phyloP scores from a whole-genome alignment of 306 rosid species.

The Lagenaria siceraria region DNA sequence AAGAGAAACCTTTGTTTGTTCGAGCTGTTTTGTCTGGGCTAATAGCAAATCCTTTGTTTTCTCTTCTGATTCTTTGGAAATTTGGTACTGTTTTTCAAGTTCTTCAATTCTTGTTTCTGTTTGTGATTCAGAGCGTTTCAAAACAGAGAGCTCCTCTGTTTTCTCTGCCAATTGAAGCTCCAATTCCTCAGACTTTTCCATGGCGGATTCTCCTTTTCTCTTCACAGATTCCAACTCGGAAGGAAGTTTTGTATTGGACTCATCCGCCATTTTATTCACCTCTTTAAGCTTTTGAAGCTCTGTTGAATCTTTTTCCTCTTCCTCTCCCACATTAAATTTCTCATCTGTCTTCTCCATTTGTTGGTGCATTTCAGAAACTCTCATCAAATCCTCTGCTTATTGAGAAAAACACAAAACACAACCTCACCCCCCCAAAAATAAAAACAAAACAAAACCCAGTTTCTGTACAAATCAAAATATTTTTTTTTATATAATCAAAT shows the following conservation, averaged over 20 bases:
- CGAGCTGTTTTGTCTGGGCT: constrained; percentile 48
- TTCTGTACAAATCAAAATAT: background rate
- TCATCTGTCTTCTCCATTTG: background rate
- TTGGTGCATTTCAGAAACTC: background rate
- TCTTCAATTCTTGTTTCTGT: constrained; percentile 23
- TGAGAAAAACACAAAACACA: background rate
- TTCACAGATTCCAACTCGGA: constrained; percentile 21
- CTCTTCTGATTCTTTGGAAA: constrained; percentile 39
- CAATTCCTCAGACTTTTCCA: background rate
- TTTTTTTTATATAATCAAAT: background rate
- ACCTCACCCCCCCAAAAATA: background rate
- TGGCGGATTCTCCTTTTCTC: background rate
- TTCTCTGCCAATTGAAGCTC: background rate
- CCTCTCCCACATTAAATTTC: constrained; percentile 18
- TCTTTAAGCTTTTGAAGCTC: constrained; percentile 20
- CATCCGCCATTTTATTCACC: constrained; percentile 15
- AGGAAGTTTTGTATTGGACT: background rate
- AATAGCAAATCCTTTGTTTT: constrained; percentile 42
- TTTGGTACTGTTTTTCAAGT: constrained; percentile 31
- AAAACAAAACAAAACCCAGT: background rate
- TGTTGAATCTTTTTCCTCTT: constrained; percentile 17
- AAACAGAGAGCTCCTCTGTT: constrained; percentile 13
- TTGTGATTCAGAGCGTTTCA: constrained; percentile 25
- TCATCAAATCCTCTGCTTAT: background rate
- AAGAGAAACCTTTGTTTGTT: constrained; percentile 34